phyloP scores from a whole-genome alignment of 2,329 filamentous ascomycete species.

The Phaeosphaeriaceae sp. region DNA sequence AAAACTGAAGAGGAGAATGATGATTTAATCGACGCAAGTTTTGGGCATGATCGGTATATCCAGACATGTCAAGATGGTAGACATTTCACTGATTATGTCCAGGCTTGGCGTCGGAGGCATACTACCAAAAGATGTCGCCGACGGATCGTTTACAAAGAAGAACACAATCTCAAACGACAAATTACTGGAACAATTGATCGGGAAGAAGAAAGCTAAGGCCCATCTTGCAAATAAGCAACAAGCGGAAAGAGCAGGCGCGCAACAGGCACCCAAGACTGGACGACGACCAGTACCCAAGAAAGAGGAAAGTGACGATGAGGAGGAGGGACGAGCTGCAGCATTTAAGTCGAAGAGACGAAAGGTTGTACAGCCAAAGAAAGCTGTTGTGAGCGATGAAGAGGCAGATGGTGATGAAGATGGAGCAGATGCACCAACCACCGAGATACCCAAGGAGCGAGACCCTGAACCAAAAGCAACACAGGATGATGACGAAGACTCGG shows the following conservation, averaged over 20 bases:
- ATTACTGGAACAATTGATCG: slow-evolving; percentile 51
- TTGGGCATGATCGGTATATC: slow-evolving; percentile 62
- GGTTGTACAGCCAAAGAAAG: slow-evolving; percentile 26
- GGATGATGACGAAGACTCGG: slow-evolving; percentile 10
- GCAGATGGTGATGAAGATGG: slow-evolving; percentile 13
- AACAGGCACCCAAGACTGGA: slow-evolving; percentile 32
- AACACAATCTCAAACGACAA: slow-evolving; percentile 52
- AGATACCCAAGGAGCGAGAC: background rate
- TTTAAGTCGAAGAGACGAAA: slow-evolving; percentile 44
- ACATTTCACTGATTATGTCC: background rate
- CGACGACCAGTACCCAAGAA: slow-evolving; percentile 23
- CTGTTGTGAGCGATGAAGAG: slow-evolving; percentile 17
- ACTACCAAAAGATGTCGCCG: slow-evolving; percentile 45
- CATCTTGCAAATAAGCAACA: slow-evolving; percentile 37
- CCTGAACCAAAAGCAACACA: background rate
- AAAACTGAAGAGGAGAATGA: slow-evolving; percentile 58
- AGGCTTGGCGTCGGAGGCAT: slow-evolving; percentile 51
- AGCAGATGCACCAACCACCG: background rate
- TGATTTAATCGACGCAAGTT: slow-evolving; percentile 63
- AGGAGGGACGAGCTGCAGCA: slow-evolving; percentile 44
- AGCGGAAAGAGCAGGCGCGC: slow-evolving; percentile 25
- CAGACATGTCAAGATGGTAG: background rate
- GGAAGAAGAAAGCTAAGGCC: slow-evolving; percentile 51
- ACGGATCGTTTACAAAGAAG: slow-evolving; percentile 48
- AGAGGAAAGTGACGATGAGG: slow-evolving; percentile 50